Conservation (phyloP, 169 alveolate species). For the Cytauxzoon felis region DNA sequence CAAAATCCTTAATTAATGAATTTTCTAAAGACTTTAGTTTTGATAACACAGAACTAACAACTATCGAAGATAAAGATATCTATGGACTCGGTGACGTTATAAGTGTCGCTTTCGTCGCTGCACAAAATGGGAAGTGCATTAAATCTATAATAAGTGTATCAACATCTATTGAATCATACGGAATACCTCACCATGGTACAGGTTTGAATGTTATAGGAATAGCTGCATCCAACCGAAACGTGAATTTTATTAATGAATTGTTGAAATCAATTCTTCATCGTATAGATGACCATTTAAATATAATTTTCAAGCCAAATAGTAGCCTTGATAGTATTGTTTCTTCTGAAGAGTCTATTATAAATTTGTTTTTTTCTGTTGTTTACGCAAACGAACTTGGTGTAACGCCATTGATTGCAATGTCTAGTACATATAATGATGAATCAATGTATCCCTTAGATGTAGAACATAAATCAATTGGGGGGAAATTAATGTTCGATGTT, state of each 20-base stretch:
- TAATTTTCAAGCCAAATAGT: not conserved
- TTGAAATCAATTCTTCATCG: conserved; percentile 32
- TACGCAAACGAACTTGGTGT: conserved; percentile 61
- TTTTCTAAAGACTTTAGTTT: not conserved
- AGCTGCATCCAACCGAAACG: conserved; percentile 63
- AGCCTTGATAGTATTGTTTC: not conserved
- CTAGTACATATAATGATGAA: conserved; percentile 20
- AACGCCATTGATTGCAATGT: conserved; percentile 74
- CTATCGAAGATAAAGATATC: not conserved
- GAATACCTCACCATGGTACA: conserved; percentile 64
- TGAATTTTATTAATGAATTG: conserved; percentile 49
- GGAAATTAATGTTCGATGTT: not conserved
- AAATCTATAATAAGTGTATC: conserved; percentile 26
- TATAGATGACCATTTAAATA: not conserved
- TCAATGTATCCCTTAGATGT: not conserved
- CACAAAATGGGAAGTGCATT: conserved; percentile 23
- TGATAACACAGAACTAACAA: not conserved
- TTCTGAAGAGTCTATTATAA: conserved; percentile 11
- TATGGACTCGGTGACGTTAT: conserved; percentile 10
- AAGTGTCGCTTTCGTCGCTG: conserved; percentile 54
- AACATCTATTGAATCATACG: conserved; percentile 40
- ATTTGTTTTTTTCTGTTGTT: conserved; percentile 26
- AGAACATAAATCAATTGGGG: too few species aligned
- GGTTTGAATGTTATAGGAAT: conserved; percentile 64
- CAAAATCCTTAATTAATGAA: conserved; percentile 31